Percentiles rank a stretch among this genome's conserved stretches.
phyloP scores from a whole-genome alignment of 345 rosid species.

The Citrus inodora region DNA sequence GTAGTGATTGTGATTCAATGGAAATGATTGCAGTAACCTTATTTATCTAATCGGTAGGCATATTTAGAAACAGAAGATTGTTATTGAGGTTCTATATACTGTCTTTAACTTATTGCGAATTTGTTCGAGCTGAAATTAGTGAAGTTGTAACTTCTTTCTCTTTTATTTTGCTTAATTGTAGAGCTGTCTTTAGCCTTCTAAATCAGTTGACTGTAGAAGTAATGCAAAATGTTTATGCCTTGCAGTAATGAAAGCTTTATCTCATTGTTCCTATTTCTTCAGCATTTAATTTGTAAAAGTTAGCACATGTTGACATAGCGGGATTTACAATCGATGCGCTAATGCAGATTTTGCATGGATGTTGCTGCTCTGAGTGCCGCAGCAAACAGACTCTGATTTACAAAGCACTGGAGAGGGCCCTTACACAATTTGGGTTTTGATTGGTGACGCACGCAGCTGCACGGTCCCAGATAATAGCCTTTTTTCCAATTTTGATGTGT shows the following conservation, averaged over 20 bases:
- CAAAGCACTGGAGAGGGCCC: slow-evolving; percentile 5
- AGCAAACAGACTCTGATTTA: slow-evolving; percentile 10
- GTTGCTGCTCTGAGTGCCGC: slow-evolving; percentile 30
- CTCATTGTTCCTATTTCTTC: neutral
- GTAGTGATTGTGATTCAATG: neutral
- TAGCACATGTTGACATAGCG: neutral
- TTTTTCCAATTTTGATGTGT: slow-evolving; percentile 2
- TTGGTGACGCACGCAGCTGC: neutral
- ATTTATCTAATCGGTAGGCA: neutral
- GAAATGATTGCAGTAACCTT: neutral
- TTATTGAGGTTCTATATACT: too few species aligned
- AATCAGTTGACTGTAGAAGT: neutral
- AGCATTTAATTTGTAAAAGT: neutral
- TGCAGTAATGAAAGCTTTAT: too few species aligned
- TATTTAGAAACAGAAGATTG: too few species aligned
- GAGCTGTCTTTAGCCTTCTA: neutral
- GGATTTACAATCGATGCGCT: neutral
- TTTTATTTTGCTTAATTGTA: too few species aligned
- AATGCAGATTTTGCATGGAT: slow-evolving; percentile 27
- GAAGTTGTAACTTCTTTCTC: too few species aligned
- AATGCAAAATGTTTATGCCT: too few species aligned
- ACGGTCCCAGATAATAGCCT: neutral
- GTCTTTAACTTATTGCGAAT: too few species aligned
- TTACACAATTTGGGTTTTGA: neutral
- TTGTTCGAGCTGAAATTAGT: too few species aligned